Evolutionary conservation across 345 rosid species (phyloP).

Genomic region (Aegle marmelos): DNA sequence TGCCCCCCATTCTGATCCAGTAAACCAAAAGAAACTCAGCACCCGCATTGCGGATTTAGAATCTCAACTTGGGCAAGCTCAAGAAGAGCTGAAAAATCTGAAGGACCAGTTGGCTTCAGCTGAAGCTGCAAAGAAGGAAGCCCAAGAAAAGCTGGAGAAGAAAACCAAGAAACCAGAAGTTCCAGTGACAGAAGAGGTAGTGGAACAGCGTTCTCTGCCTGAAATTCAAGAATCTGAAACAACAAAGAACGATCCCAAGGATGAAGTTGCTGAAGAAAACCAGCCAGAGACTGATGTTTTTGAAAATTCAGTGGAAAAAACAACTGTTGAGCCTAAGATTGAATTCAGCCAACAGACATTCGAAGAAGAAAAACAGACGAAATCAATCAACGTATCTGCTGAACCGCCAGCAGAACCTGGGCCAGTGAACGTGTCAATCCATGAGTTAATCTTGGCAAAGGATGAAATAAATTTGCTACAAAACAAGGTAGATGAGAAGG

Average conservation of each 20-base stretch:
- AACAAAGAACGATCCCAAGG: constrained; percentile 20
- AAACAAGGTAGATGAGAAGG: constrained; percentile 57
- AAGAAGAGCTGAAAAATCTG: constrained; percentile 70
- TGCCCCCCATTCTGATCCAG: constrained; percentile 53
- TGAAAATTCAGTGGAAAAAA: constrained; percentile 60
- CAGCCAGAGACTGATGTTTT: constrained; percentile 68
- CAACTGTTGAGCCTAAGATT: constrained; percentile 26
- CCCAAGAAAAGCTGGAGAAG: constrained; percentile 58
- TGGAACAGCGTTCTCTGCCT: constrained; percentile 20
- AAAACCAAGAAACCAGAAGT: constrained; percentile 44
- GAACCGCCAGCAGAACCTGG: constrained; percentile 22
- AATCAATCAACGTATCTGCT: constrained; percentile 15
- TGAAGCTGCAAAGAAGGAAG: constrained; percentile 82
- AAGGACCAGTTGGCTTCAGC: constrained; percentile 73
- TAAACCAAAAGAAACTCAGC: constrained; percentile 75
- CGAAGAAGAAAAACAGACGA: constrained; percentile 24
- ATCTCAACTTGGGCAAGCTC: constrained; percentile 95
- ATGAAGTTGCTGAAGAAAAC: constrained; percentile 35
- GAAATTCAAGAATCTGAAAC: constrained; percentile 27
- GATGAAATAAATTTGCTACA: constrained; percentile 57
- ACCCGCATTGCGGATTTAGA: constrained; percentile 81
- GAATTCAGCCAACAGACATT: constrained; percentile 14
- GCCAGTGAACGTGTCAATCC: constrained; percentile 25
- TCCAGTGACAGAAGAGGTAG: constrained; percentile 4
- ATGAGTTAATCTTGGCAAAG: constrained; percentile 38